Base-by-base conservation (phyloP, 352 stramenopile species). In the Phytophthora tubulina region DNA sequence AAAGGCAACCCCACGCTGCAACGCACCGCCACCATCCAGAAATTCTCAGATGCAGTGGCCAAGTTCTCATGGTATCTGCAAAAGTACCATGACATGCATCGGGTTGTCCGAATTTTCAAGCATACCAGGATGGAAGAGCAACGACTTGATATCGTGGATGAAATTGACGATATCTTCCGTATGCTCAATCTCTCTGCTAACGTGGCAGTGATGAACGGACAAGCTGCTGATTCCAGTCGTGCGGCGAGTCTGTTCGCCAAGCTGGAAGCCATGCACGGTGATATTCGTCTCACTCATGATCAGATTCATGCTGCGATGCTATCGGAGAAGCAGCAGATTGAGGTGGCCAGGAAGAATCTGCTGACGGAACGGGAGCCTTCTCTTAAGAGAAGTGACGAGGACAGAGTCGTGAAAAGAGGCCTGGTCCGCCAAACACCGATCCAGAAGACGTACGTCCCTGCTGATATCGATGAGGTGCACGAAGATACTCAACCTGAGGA, bases 101-200 rank as follows among this genome's bases (percentile, higher is more conserved):
- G 56, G 11, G 3, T 70, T n/a, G 41, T 54, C 1, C 69, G 73
- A 3, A 38, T 80, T 10, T 66, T 73, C 41, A 67, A 70, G 30
- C 31, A 52, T 17, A 49, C 35, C 5, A 21, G 15, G 3, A 69
- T 85, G 78, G 75, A 79, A 66, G 58, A 75, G 1, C 32, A 80
- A 30, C 53, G 76, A 11, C 67, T 65, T 1, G 10, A 64, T 3
- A 36, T 81, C 36, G 52, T 76, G 3, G 49, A 73, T 31, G 70
- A 82, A 14, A 71, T 84, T 32, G 72, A 85, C 50, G 50, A 65
- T 39, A 32, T 82, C n/a, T 73, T 80, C 32, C 63, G 50, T 36
- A 57, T 78, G 54, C 62, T 84, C 8, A 71, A 72, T 30, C 45
- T 82, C 1, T 49, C 68, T 9, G 67, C 65, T 0, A 62, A 35